Percentiles rank a stretch among this genome's conserved stretches.
Conservation (phyloP, 176 grass and related monocot genomes). For the Carex scoparia region DNA sequence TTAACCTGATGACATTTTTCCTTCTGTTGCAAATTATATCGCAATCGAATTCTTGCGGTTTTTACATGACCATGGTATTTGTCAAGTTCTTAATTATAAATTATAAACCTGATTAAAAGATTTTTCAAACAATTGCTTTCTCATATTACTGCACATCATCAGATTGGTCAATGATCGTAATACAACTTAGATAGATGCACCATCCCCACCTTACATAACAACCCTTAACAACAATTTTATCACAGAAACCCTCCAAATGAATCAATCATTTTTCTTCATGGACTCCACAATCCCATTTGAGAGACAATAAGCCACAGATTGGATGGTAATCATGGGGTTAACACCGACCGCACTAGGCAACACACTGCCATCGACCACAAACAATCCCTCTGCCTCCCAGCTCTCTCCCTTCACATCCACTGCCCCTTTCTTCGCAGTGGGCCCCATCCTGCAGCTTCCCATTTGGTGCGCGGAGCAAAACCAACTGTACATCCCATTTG, state of each 20-base stretch:
- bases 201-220: background rate
- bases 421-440: conserved; percentile 38
- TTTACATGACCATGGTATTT: too few species aligned
- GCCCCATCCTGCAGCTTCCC: conserved; percentile 79
- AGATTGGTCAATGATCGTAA: background rate
- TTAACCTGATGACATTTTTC: too few species aligned
- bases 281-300: conserved; percentile 50
- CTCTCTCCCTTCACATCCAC: conserved; percentile 78
- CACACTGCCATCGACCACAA: conserved; percentile 77
- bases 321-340: conserved; percentile 96
- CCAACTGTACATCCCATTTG: conserved; percentile 34
- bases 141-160: background rate
- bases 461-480: conserved; percentile 85
- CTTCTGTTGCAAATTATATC: too few species aligned
- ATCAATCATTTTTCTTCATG: conserved; percentile 27
- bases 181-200: background rate
- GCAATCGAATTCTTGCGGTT: too few species aligned
- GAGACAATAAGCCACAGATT: conserved; percentile 72
- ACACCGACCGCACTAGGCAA: conserved; percentile 60
- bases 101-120: too few species aligned
- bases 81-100: too few species aligned
- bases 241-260: background rate
- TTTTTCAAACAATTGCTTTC: background rate
- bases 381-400: conserved; percentile 67
- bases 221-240: background rate